Conservation (phyloP, 2,329 filamentous ascomycete genomes). For the Leptographium wingfieldii region DNA sequence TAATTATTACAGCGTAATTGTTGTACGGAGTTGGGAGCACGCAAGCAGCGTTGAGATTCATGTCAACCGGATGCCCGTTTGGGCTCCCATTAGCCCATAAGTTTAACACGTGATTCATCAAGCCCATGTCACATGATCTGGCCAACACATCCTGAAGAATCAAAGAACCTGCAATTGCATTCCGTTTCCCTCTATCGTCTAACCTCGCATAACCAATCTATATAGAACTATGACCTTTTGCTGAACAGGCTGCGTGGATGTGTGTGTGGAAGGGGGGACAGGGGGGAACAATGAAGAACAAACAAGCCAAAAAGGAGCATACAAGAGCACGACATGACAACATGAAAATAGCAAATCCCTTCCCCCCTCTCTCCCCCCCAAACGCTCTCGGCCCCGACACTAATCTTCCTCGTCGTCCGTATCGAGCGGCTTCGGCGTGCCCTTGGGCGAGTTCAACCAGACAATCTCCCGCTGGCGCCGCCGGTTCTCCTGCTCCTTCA, state of each 20-base stretch:
- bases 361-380: not conserved
- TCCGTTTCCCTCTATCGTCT: not conserved
- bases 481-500: constrained; percentile 86
- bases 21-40: too few relatives aligned
- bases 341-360: not conserved
- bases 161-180: not conserved
- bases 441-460: constrained; percentile 77
- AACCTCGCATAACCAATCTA: not conserved
- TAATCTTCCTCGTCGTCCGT: constrained; percentile 54
- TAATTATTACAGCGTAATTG: too few relatives aligned
- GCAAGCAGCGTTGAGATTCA: too few relatives aligned
- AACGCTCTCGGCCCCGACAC: not conserved
- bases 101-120: too few relatives aligned
- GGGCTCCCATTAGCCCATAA: too few relatives aligned
- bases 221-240: not conserved
- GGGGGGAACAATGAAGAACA: not conserved
- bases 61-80: too few relatives aligned
- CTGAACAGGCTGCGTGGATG: not conserved
- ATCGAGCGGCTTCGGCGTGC: constrained; percentile 63
- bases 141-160: too few relatives aligned
- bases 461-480: constrained; percentile 75
- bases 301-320: not conserved
- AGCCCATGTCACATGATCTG: too few relatives aligned
- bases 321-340: not conserved
- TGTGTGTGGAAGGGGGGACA: not conserved